Evolutionary conservation across 306 rosid species (phyloP).

Genomic region (Vigna angularis): DNA sequence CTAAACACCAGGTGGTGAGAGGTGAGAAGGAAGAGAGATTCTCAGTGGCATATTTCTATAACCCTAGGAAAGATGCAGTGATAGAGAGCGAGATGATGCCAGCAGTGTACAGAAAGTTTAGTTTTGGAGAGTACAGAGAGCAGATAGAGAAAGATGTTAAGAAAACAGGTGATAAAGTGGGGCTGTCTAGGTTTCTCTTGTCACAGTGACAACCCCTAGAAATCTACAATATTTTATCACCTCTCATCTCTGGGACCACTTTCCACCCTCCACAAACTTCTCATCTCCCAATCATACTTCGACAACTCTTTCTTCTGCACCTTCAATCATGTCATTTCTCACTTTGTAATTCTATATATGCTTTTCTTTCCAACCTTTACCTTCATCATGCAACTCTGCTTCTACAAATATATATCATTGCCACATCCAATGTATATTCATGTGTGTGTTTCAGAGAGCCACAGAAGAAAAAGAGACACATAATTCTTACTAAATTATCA

Average conservation of each 20-base stretch:
- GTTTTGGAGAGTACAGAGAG: slow-evolving; percentile 56
- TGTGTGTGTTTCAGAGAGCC: too few species aligned
- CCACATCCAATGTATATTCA: too few species aligned
- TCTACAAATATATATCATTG: too few species aligned
- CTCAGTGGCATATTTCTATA: slow-evolving; percentile 76
- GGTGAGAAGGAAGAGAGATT: slow-evolving; percentile 59
- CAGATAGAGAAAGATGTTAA: slow-evolving; percentile 63
- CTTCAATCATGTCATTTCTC: slow-evolving; percentile 1
- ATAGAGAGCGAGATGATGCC: slow-evolving; percentile 54
- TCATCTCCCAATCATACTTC: background rate
- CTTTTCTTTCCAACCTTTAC: background rate
- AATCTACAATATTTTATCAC: too few species aligned
- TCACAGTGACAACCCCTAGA: background rate
- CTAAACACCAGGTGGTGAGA: slow-evolving; percentile 63
- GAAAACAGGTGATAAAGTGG: slow-evolving; percentile 75
- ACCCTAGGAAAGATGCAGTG: slow-evolving; percentile 57
- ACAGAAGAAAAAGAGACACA: too few species aligned
- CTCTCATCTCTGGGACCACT: slow-evolving; percentile 8
- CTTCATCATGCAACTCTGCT: too few species aligned
- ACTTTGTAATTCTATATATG: background rate
- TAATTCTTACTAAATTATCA: too few species aligned
- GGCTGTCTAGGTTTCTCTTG: slow-evolving; percentile 69
- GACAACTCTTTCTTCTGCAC: background rate
- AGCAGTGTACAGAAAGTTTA: slow-evolving; percentile 60
- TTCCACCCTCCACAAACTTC: background rate